phyloP scores from a whole-genome alignment of 768 basidiomycete genomes.

The Leccinum longicurvipes region DNA sequence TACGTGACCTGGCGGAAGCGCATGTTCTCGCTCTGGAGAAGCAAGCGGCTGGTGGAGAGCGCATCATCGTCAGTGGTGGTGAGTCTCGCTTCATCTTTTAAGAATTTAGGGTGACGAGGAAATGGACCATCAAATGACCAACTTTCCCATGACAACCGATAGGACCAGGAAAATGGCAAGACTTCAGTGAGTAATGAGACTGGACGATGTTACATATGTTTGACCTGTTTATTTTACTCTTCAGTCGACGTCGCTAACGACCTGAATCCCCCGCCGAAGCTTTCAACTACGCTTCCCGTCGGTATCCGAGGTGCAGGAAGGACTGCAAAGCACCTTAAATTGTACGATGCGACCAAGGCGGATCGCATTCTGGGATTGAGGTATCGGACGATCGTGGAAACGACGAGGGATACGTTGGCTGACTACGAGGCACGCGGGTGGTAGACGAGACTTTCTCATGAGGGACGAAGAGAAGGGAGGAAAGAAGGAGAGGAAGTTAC shows the following conservation, averaged over 20 bases:
- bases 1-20: slow-evolving; percentile 46
- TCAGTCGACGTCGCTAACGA: slow-evolving; percentile 39
- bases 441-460: no score
- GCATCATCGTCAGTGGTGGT: no score
- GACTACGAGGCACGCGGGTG: slow-evolving; percentile 44
- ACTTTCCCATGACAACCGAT: no score
- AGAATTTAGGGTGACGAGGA: no score
- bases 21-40: no score
- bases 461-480: no score
- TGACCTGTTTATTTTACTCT: background rate
- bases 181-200: slow-evolving; percentile 14
- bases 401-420: slow-evolving; percentile 38
- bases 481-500: no score
- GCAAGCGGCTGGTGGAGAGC: no score
- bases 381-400: slow-evolving; percentile 39
- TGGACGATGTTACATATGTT: no score
- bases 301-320: slow-evolving; percentile 35
- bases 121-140: no score
- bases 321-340: slow-evolving; percentile 23
- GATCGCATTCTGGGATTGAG: slow-evolving; percentile 40
- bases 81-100: no score
- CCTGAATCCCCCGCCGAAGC: slow-evolving; percentile 28
- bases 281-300: slow-evolving; percentile 26
- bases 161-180: slow-evolving; percentile 31
- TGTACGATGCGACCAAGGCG: slow-evolving; percentile 38